Evolutionary conservation across 148 eudicot genomes (phyloP).

Genomic region (Linanthus parryae): DNA sequence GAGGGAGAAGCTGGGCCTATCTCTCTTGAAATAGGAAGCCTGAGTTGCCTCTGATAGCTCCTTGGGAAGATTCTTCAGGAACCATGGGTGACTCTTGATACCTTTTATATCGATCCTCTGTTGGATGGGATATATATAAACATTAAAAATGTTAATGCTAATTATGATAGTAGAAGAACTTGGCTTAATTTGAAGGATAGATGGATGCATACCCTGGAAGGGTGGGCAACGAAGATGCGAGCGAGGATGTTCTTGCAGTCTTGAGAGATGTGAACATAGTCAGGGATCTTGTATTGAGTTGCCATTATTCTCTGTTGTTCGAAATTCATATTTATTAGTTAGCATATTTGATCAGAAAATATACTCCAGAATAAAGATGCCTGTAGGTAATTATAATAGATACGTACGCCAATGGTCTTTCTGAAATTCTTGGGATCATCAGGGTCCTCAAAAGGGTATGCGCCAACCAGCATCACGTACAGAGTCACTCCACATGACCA

Average conservation of each 20-base stretch:
- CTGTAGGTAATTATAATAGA: neutral
- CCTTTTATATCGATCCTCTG: slow-evolving; percentile 60
- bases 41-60: slow-evolving; percentile 41
- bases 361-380: neutral
- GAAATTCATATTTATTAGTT: neutral
- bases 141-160: neutral
- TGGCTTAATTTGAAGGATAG: too few species aligned
- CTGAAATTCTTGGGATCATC: slow-evolving; percentile 34
- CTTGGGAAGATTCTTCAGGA: slow-evolving; percentile 51
- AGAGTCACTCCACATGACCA: slow-evolving; percentile 49
- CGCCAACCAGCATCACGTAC: slow-evolving; percentile 40
- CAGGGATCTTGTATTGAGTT: slow-evolving; percentile 36
- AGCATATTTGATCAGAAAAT: neutral
- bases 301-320: slow-evolving; percentile 34
- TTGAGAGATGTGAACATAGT: slow-evolving; percentile 37
- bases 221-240: slow-evolving; percentile 37
- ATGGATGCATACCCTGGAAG: slow-evolving; percentile 21
- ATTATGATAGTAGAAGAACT: neutral
- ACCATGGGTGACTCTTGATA: slow-evolving; percentile 62
- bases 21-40: slow-evolving; percentile 22
- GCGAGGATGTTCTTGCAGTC: slow-evolving; percentile 40
- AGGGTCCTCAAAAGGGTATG: slow-evolving; percentile 44
- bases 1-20: slow-evolving; percentile 34
- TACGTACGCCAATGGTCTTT: slow-evolving; percentile 30
- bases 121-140: too few species aligned